A percentile compares a stretch with the other conserved stretches of the same genome.
These are phyloP conservation scores for Ganoderma lucidum DNA, from an alignment of 1,284 basidiomycete genomes.

Conservation along the genomic window DNA sequence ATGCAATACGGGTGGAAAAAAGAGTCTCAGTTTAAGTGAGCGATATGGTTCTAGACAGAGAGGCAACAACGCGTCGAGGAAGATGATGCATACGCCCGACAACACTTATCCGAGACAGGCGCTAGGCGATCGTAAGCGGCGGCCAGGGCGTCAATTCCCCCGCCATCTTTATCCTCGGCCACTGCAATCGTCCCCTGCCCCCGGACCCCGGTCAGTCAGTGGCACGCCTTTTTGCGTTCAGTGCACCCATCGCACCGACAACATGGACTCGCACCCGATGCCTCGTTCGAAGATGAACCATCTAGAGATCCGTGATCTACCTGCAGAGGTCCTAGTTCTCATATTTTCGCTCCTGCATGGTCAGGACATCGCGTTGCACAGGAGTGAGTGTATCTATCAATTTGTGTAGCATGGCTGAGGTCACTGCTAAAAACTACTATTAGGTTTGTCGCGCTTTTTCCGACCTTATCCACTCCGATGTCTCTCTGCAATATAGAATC, in stretches of 20 bases:
- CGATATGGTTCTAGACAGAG: neutral
- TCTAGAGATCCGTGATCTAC: neutral
- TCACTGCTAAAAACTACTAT: too few species aligned
- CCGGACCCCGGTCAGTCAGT: neutral
- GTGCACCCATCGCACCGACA: neutral
- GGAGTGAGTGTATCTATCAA: neutral
- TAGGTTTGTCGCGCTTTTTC: neutral
- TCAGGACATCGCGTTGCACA: neutral
- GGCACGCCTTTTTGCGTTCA: neutral
- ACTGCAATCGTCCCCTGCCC: neutral
- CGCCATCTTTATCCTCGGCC: too few species aligned
- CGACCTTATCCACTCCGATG: neutral
- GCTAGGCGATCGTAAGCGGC: too few species aligned
- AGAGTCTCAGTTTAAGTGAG: neutral
- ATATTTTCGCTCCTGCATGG: neutral
- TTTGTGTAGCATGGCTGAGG: neutral
- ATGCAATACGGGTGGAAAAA: neutral
- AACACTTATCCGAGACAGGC: too few species aligned
- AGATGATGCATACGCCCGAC: too few species aligned
- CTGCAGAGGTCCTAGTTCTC: neutral
- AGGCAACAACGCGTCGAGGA: too few species aligned
- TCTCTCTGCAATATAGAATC: neutral
- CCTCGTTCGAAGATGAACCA: neutral
- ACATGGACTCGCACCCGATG: neutral
- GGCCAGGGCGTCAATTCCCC: too few species aligned